Base-by-base conservation (phyloP, 208 protist genomes). In the Leishmania guyanensis region DNA sequence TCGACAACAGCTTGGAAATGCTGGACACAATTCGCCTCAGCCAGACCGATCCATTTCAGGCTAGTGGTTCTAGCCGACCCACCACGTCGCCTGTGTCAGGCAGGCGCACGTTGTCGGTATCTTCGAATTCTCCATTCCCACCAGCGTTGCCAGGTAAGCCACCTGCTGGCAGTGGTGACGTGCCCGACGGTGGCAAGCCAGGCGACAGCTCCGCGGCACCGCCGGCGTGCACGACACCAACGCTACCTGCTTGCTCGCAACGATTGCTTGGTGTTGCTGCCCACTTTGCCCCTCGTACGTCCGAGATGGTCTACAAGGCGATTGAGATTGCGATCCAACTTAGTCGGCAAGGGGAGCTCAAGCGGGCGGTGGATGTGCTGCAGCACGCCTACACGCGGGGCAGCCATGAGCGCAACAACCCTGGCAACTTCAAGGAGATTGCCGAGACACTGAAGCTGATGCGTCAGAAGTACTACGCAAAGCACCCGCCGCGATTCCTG, bases 321-420 rank as follows among this genome's bases (percentile, higher is more conserved):
- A 94, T 96, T 56, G 94, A 95, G 26, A 76, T 94, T 33, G 84
- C 92, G 29, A 92, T 83, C 46, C 54, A 79, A 46, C 80, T 94
- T 54, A 84, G 77, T 74, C 75, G 86, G 66, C 88, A 92, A 71
- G 83, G 86, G 50, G 89, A 96, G 84, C 83, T 91, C 69, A 97
- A 97, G 87, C 89, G 90, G 16, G 91, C 94, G 20, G 88, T 96
- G 8, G 94, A 97, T 79, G 91, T 96, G 29, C 86, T 96, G 75
- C 90, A 95, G 80, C 88, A 96, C 80, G 92, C 94, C 43, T 96
- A 92, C 79, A 83, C 86, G 71, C 69, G 88, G 58, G 91, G 87
- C 51, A 86, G 78, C 39, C 86, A 80, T 26, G 82, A 92, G 58
- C 88, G 88, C 66, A 91, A 93, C 81, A 93, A 94, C 69, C 89